Base-by-base conservation (phyloP, 768 basidiomycete genomes). In the Trametes cingulata region DNA sequence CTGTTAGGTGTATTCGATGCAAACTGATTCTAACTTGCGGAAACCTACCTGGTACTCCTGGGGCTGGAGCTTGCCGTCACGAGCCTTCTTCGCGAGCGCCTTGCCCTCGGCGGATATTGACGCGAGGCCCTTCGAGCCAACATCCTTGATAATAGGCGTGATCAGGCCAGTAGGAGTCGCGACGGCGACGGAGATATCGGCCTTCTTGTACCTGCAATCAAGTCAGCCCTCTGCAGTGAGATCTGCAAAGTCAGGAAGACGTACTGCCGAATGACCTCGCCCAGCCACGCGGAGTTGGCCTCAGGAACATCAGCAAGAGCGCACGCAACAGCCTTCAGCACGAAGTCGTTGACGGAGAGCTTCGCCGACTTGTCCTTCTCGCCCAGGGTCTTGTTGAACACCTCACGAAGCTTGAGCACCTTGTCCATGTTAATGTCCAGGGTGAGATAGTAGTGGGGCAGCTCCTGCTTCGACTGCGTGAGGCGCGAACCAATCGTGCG, bases 391-490 rank as follows among this genome's bases (percentile, higher is more conserved):
- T 87, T 87, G 84, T 99, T 99, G 80, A 99, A 98, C 63, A 98
- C 88, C 75, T 96, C 87, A 49, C 97, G 83, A 63, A 99, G 83
- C 77, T 97, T 98, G 71, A 91, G 73, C 19, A 94, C 87, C 80
- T 92, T 91, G 81, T 93, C 95, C 95, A 99, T 97, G 79, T 90
- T 88, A 73, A 98, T 82, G 69, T 98, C 92, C 42, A 93, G 84
- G 3, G 97, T 98, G 67, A 98, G 76, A 75, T 98, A 98, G 78
- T 96, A 99, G 74, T 98, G 96, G 5, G 97, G 97, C n/a, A 94
- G 70, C 67, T 93, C 88, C 75, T 92, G 89, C 77, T 97, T 98
- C 60, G 92, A 93, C 77, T 98, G 91, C 0, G 87, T 85, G 65
- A 99, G 85, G 66, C 97, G 91, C 40, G 85, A 67, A 56, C 92